Conservation (phyloP, 2,329 filamentous ascomycete genomes). For the Colletotrichum agaves region DNA sequence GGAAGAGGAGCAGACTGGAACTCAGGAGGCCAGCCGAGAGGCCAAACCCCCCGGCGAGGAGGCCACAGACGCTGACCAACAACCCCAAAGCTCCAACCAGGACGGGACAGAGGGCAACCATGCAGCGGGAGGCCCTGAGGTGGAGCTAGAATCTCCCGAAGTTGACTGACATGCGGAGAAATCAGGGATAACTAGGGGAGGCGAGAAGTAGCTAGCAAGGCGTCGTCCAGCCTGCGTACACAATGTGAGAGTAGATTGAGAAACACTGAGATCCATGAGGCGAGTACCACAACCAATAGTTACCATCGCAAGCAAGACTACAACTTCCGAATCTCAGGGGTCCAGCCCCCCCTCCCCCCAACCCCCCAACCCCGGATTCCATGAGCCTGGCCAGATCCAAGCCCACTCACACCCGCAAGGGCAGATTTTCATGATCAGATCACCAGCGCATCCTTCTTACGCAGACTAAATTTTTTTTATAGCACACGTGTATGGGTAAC, state of each 20-base stretch:
- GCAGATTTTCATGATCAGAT: constrained; percentile 1
- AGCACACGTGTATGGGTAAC: neutral
- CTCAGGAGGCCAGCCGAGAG: neutral
- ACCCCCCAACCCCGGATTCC: constrained; percentile 18
- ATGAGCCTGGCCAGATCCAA: constrained; percentile 1
- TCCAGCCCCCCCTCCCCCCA: too few species aligned
- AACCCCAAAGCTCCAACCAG: too few species aligned
- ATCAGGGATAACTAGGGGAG: neutral
- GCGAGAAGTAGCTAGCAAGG: neutral
- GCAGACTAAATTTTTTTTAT: neutral
- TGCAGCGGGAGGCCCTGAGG: neutral
- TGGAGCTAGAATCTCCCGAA: constrained; percentile 16
- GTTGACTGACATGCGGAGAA: constrained; percentile 17
- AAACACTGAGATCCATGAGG: neutral
- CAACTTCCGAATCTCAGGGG: neutral
- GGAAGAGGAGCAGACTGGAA: neutral
- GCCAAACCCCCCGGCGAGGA: neutral
- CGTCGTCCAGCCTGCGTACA: neutral
- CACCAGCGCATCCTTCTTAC: constrained; percentile 1
- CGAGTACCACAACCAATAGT: neutral
- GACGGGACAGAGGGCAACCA: neutral
- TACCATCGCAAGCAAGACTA: neutral
- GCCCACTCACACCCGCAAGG: constrained; percentile 7
- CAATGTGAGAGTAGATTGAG: neutral
- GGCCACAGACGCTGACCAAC: too few species aligned